Evolutionary conservation across 306 rosid species (phyloP).

Genomic region (Corylus heterophylla): DNA sequence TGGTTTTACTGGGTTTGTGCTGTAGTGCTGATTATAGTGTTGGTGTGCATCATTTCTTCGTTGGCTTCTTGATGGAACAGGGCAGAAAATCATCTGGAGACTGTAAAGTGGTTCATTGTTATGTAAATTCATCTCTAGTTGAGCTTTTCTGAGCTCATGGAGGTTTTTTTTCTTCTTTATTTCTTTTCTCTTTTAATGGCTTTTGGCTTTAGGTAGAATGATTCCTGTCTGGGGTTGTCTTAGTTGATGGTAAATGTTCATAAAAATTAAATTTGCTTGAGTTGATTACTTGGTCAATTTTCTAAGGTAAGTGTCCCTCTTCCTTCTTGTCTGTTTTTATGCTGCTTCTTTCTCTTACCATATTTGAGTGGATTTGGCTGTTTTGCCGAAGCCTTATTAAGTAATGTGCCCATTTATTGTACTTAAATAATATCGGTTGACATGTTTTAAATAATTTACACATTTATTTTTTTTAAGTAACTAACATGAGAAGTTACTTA

Average conservation of each 20-base stretch:
- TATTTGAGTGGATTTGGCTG: neutral
- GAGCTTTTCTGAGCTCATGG: conserved; percentile 10
- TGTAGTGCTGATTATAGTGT: conserved; percentile 56
- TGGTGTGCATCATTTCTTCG: conserved; percentile 69
- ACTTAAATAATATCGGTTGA: too few relatives aligned
- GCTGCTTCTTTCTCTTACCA: neutral
- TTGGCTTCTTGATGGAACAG: conserved; percentile 45
- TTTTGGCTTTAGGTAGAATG: conserved; percentile 6
- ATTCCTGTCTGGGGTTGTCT: neutral
- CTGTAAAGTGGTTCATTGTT: conserved; percentile 23
- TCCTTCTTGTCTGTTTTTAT: neutral
- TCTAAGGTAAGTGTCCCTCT: neutral
- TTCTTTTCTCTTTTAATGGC: neutral
- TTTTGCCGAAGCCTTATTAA: too few relatives aligned
- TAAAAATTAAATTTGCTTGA: conserved; percentile 19
- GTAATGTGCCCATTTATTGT: too few relatives aligned
- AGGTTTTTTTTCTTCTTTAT: neutral
- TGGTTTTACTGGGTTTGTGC: conserved; percentile 70
- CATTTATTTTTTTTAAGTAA: too few relatives aligned
- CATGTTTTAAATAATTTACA: too few relatives aligned
- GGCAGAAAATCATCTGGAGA: conserved; percentile 11
- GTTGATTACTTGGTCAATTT: conserved; percentile 10
- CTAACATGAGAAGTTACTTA: too few relatives aligned
- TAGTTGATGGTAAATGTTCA: conserved; percentile 28
- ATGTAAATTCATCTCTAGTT: neutral